Evolutionary conservation across 2,329 filamentous ascomycete species (phyloP).

Genomic region (Davidsoniella virescens): DNA sequence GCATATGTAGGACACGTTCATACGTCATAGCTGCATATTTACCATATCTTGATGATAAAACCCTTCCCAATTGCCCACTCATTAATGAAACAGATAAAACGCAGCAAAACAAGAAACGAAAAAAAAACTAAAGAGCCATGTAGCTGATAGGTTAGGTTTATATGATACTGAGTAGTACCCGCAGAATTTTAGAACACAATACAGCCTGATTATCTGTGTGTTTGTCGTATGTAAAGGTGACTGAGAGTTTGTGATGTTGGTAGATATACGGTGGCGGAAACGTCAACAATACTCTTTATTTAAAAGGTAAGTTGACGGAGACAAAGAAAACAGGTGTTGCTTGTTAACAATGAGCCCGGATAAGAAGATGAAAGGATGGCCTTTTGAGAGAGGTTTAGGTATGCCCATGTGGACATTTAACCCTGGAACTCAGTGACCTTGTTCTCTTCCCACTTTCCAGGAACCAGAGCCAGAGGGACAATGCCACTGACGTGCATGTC

Average conservation of each 20-base stretch:
- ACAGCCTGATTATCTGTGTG: constrained; percentile 8
- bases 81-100: constrained; percentile 2
- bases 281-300: too few relatives aligned
- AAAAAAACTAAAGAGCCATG: constrained; percentile 1
- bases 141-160: not conserved
- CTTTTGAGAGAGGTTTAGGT: not conserved
- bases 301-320: too few relatives aligned
- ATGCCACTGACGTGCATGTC: constrained; percentile 98
- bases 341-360: not conserved
- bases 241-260: too few relatives aligned
- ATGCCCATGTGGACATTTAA: constrained; percentile 21
- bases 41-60: not conserved
- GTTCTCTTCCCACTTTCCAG: constrained; percentile 46
- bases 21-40: too few relatives aligned
- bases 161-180: not conserved
- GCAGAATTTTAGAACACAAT: constrained; percentile 9
- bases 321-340: not conserved
- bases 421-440: constrained; percentile 44
- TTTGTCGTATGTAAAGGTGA: not conserved
- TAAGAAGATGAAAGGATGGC: not conserved
- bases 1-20: too few relatives aligned
- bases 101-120: constrained; percentile 1
- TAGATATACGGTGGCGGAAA: too few relatives aligned
- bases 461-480: constrained; percentile 72
- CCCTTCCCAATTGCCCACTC: not conserved